Evolutionary conservation across 805 yeast genomes (phyloP), one percentile per base, ranked within the genome.

Genomic region (Metschnikowia borealis): DNA sequence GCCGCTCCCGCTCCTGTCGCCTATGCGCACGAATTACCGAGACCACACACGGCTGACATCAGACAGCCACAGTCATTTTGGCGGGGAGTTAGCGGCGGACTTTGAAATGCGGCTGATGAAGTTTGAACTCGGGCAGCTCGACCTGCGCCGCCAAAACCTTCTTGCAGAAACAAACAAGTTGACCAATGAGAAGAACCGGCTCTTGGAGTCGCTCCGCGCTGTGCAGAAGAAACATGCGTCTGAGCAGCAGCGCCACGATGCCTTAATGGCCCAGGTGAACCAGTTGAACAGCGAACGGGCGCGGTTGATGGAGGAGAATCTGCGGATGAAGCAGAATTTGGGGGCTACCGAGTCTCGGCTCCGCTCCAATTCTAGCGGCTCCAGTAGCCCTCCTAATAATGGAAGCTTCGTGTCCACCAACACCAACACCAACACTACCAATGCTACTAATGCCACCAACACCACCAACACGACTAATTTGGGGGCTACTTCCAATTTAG

Each of bases 201-300:
- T 50, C 69, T 69, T 53, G 49, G 78, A 54, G 60, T 46, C 68
- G 21, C 54, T 79, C 47, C 68, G 75, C 46, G 60, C 67, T n/a
- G 48, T 79, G 50, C 76, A 72, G 46, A 57, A 64, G 35, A 77
- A 74, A 52, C 57, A 83, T 11, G 61, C 66, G 14, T 65, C 64
- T 38, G 73, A 77, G 53, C 71, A 73, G 35, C 62, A 71, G 1
- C 67, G 72, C 1, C 81, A 78, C 54, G 71, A 75, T 2, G 63
- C 64, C 5, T 55, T 84, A 34, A 50, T 69, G 18, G 70, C 68
- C 39, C 89, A 85, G 37, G 73, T 86, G 13, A 77, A 73, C 44
- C 75, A 69, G 17, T 68, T 89, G 54, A 74, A 68, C 31, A 52
- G 58, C 0, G 76, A 77, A 43, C 84, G 78, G 65, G 71, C 68